Evolutionary conservation across 495 filamentous ascomycete species (phyloP).

Genomic region (Hypoxylon trugodes): DNA sequence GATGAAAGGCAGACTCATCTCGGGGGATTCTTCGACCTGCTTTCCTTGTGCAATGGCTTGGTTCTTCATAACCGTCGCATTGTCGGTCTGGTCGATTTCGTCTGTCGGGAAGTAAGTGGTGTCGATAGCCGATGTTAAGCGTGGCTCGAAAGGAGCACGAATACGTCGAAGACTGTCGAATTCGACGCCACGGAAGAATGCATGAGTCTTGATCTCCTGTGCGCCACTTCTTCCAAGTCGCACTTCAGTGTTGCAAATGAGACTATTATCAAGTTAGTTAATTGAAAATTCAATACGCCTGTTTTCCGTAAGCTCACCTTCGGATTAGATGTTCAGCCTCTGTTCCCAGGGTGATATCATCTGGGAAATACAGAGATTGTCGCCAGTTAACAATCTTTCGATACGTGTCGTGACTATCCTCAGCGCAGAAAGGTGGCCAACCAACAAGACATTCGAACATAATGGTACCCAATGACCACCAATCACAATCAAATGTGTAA

Average conservation of each 20-base stretch:
- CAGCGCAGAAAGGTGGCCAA: conserved; percentile 99
- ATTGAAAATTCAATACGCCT: conserved; percentile 1
- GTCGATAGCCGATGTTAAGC: conserved; percentile 88
- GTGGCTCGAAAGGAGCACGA: conserved; percentile 93
- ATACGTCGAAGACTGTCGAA: conserved; percentile 92
- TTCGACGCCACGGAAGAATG: conserved; percentile 95
- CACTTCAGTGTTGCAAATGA: conserved; percentile 90
- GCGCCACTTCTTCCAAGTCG: conserved; percentile 86
- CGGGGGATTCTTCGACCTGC: conserved; percentile 62
- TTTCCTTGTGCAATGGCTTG: conserved; percentile 46
- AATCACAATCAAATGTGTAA: conserved; percentile 96
- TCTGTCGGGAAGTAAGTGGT: conserved; percentile 99
- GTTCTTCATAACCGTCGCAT: conserved; percentile 74
- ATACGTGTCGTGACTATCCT: conserved; percentile 97
- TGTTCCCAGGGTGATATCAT: conserved; percentile 85
- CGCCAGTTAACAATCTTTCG: conserved; percentile 99
- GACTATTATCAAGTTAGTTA: conserved; percentile 61
- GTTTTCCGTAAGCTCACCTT: conserved; percentile 67
- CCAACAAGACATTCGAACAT: conserved; percentile 99
- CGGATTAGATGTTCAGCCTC: conserved; percentile 90
- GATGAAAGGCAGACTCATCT: conserved; percentile 96
- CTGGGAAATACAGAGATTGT: conserved; percentile 93
- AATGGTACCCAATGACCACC: conserved; percentile 98
- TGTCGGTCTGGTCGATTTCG: conserved; percentile 94
- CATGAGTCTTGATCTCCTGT: conserved; percentile 88